Evolutionary conservation across 1,284 basidiomycete genomes (phyloP), one percentile per base, ranked within the genome.

Genomic region (Coniophora puteana): DNA sequence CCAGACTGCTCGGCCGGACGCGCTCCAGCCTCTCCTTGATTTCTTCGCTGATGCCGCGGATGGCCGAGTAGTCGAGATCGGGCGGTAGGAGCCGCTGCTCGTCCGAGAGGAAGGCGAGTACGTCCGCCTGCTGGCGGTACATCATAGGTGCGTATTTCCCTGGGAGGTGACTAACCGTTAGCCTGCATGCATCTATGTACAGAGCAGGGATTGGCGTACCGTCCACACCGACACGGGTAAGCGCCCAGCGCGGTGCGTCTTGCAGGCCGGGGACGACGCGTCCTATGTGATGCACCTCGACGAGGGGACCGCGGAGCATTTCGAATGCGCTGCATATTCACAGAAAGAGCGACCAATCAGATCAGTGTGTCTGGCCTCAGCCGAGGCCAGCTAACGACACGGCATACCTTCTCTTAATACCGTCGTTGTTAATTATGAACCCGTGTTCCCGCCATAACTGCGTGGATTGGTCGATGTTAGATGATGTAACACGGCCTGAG

Each of bases 81-180:
- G 82, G 75, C 52, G 87, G 80, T 11, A 94, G 72, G 13, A 71
- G 39, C 12, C 92, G 68, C n/a, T 71, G 68, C 55, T 93, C 89
- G 41, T 93, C 90, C 41, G 80, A 72, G 53, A 79, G 67, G 61
- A 93, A 93, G 6, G 75, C 67, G n/a, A 74, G 71, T n/a, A 93
- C 62, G 53, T 91, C 88, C 5, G 83, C 78, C 45, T 74, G 72
- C 65, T 93, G 89, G 4, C 89, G 75, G 24, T 61, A 57, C 1
- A 91, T 67, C 49, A 83, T 78, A 0, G 73, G 70, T 35, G 68
- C 66, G 52, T 90, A 90, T 35, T 48, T 59, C 1, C 57, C 57
- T 59, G 17, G n/a, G n/a, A n/a, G n/a, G 10, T 27, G 26, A 27
- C n/a, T n/a, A n/a, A n/a, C n/a, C n/a, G n/a, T n/a, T n/a, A n/a